Evolutionary conservation across 2,329 filamentous ascomycete genomes (phyloP), one percentile per base, ranked within the genome.

Genomic region (Huntiella abstrusa): DNA sequence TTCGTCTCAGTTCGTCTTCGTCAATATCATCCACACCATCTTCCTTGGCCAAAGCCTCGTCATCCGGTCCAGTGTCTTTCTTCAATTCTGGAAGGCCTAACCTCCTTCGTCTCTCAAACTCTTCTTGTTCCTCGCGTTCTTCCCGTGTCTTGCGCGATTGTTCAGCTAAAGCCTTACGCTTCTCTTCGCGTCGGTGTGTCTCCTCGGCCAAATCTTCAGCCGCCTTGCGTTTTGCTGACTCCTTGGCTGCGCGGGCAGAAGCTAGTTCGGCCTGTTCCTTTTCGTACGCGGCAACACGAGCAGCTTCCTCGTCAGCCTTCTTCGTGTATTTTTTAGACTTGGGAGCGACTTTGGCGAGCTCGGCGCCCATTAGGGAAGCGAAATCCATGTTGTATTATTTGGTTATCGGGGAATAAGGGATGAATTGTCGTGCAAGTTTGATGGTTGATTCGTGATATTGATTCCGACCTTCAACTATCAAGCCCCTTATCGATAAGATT

Each of bases 351-450:
- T 91, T 92, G 56, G 83, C 76, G 57, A 98, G 91, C 63, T 94
- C 86, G 58, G 85, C 82, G 56, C 83, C 77, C 84, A 98, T 93
- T 41, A 98, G 68, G 33, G 85, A 75, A 51, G 86, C 86, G 67
- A 98, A 98, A 63, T 98, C 87, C 91, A 98, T 98, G 8, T 28
- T 28, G 3, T 7, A 28, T 10, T 28, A 10, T 28, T 28, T 10
- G 22, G 7, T 28, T 28, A 28, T 8, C 22, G 10, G 22, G 3
- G 22, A 28, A 28, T 28, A 28, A 28, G 22, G 2, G 22, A 28
- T 28, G 22, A 10, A 28, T 28, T 28, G 3, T 28, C 8, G 8
- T 28, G 22, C 6, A 10, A 28, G 22, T 28, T 28, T 28, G 22
- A 28, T 10, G 8, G 22, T 7, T 3, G 2, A 28, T 28, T 28